Evolutionary conservation across 169 alveolate genomes (phyloP), one percentile per base, ranked within the genome.

Genomic region (Plasmodium blacklocki): DNA sequence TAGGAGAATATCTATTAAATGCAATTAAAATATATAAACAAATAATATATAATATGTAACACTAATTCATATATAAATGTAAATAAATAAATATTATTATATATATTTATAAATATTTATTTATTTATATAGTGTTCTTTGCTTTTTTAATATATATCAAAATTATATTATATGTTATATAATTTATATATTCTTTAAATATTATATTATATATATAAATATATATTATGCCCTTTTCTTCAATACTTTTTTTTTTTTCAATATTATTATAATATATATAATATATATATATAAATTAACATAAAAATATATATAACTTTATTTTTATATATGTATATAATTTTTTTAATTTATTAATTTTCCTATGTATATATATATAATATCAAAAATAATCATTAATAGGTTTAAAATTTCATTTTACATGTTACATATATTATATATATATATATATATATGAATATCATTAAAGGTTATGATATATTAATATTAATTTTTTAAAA

Each of bases 401-500:
- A 66, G 56, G 15, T 49, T 62, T 74, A 32, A 74, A 74, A 43
- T 60, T 50, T 60, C 63, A 21, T 68, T 45, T 45, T 21, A 47
- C 47, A 74, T 68, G 2, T 32, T 39, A 39, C 2, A 39, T 39
- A 39, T 39, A 39, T 29, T 29, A 29, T 23, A 23, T 23, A 23
- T 23, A 23, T 23, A 23, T 23, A 45, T 62, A 58, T 39, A 23
- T 58, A 26, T 32, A 12, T 62, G 11, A 12, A 56, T 56, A 56
- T 70, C 59, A 56, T 70, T 50, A 50, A 70, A 39, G 66, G 39
- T 49, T 14, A 7, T 70, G 50, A 43, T 50, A 70, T 47, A 39
- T 58, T 64, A 23, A n/a, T 66, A 43, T 78, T 78, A 78, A 78
- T 70, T 59, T 78, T 78, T 43, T 50, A 78, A 78, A 78, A 70